These are phyloP conservation scores for Termitomyces eurrhizus DNA, from an alignment of 768 basidiomycete genomes.

Conservation along the genomic window DNA sequence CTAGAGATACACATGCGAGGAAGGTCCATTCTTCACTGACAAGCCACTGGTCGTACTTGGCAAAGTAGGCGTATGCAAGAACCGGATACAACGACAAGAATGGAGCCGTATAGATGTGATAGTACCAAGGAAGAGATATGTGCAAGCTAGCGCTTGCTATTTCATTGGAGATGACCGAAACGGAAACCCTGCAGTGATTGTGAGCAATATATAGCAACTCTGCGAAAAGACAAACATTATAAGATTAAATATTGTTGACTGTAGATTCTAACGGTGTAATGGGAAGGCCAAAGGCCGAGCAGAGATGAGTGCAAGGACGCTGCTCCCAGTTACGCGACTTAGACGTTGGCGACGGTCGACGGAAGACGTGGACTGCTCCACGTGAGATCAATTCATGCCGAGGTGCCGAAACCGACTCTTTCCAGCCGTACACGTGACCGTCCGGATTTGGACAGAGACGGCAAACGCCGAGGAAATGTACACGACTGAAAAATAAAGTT, in stretches of 20 bases:
- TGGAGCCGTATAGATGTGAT: conserved; percentile 70
- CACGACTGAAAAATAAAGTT: conserved; percentile 29
- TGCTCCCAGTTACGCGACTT: not conserved
- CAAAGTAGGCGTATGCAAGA: conserved; percentile 86
- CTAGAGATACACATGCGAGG: conserved; percentile 80
- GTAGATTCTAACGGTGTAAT: not conserved
- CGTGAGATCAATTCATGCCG: conserved; percentile 8
- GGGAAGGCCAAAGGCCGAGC: conserved; percentile 8
- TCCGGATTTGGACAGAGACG: conserved; percentile 3
- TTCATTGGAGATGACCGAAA: conserved; percentile 61
- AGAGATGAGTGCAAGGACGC: not conserved
- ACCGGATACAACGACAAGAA: conserved; percentile 81
- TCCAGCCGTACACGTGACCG: not conserved
- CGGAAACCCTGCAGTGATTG: conserved; percentile 32
- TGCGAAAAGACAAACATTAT: conserved; percentile 12
- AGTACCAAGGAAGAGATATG: conserved; percentile 61
- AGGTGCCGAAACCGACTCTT: conserved; percentile 2
- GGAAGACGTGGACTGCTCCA: conserved; percentile 2
- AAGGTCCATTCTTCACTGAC: conserved; percentile 98
- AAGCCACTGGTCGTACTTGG: conserved; percentile 89
- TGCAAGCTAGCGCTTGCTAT: conserved; percentile 67
- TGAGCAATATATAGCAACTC: conserved; percentile 1
- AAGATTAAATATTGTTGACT: conserved; percentile 8
- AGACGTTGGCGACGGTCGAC: not conserved
- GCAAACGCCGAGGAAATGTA: conserved; percentile 24